These are phyloP conservation scores for Spirogloea muscicola DNA, from an alignment of 139 green algal species.

Conservation along the genomic window DNA sequence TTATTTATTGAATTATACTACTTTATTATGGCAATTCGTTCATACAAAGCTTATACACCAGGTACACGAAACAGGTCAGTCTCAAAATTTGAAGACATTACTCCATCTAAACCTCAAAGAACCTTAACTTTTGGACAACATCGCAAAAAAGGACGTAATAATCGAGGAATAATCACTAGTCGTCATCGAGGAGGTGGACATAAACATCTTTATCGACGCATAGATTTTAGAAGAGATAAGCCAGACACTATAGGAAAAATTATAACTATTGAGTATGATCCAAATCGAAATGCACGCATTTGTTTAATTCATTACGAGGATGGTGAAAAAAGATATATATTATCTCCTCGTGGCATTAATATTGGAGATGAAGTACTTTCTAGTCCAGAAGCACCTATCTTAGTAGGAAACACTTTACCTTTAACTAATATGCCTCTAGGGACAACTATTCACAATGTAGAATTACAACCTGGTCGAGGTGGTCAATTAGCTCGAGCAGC, in stretches of 20 bases:
- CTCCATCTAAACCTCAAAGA: slow-evolving; percentile 58
- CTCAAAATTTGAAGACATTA: slow-evolving; percentile 60
- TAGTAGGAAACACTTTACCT: slow-evolving; percentile 61
- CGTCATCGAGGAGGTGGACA: slow-evolving; percentile 60
- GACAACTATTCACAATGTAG: slow-evolving; percentile 68
- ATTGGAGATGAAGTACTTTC: slow-evolving; percentile 58
- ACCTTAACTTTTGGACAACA: slow-evolving; percentile 50
- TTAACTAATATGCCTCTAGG: slow-evolving; percentile 66
- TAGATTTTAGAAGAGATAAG: slow-evolving; percentile 61
- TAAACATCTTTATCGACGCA: slow-evolving; percentile 61
- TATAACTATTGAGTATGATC: slow-evolving; percentile 58
- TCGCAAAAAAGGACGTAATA: slow-evolving; percentile 51
- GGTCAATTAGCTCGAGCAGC: slow-evolving; percentile 64
- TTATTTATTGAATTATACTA: slow-evolving; percentile 4
- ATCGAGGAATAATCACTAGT: slow-evolving; percentile 61
- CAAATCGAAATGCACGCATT: slow-evolving; percentile 61
- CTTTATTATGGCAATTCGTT: slow-evolving; percentile 59
- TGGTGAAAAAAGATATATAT: slow-evolving; percentile 68
- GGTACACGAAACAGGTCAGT: slow-evolving; percentile 60
- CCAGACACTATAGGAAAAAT: slow-evolving; percentile 49
- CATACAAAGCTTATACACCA: slow-evolving; percentile 63
- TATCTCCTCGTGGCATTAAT: slow-evolving; percentile 60
- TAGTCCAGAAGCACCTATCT: slow-evolving; percentile 56
- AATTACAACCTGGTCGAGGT: slow-evolving; percentile 62
- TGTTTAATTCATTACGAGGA: slow-evolving; percentile 65